Evolutionary conservation across 306 rosid genomes (phyloP), one percentile per base, ranked within the genome.

Genomic region (Trifolium fragiferum): DNA sequence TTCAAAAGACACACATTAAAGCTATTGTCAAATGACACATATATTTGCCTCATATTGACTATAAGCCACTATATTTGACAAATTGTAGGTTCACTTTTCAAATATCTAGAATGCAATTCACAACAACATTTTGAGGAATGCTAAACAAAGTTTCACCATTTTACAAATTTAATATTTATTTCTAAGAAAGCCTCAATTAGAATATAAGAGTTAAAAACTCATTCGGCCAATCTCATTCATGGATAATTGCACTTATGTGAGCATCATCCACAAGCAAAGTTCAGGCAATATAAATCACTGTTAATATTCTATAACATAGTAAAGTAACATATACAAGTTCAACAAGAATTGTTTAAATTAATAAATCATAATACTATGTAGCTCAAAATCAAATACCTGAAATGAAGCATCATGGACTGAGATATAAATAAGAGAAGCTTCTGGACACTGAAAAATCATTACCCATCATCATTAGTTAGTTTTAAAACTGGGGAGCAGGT

Each of bases 321-420:
- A 65, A 6, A 11, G 11, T 40, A 65, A 6, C 8, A n/a, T 33
- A 10, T 30, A 4, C 60, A 13, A 18, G 20, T 32, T 51, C 10
- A 65, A 65, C 43, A 66, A 40, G 4, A 10, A 66, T 27, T 25
- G 35, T 54, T 25, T 4, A 15, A 30, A 55, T 18, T 10, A 37
- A 46, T 78, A 95, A 44, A 38, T 11, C 21, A 57, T 8, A 54
- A 59, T 51, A 54, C 16, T 20, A 30, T 30, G 33, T 10, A 65
- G 62, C 50, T n/a, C 12, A 8, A 61, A 2, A 1, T 25, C 30
- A 25, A 30, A 62, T 78, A 95, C 99, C 95, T 87, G 93, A 84
- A 95, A 77, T 11, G 97, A 90, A 7, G 98, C 96, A 81, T 90
- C 97, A 14, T 82, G 96, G 66, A 92, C 9, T 6, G 2, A 35